A percentile compares a stretch with the other conserved stretches of the same genome.
Evolutionary conservation across 106 monocot species (phyloP).

Genomic region (Alisma plantagoaquatica): DNA sequence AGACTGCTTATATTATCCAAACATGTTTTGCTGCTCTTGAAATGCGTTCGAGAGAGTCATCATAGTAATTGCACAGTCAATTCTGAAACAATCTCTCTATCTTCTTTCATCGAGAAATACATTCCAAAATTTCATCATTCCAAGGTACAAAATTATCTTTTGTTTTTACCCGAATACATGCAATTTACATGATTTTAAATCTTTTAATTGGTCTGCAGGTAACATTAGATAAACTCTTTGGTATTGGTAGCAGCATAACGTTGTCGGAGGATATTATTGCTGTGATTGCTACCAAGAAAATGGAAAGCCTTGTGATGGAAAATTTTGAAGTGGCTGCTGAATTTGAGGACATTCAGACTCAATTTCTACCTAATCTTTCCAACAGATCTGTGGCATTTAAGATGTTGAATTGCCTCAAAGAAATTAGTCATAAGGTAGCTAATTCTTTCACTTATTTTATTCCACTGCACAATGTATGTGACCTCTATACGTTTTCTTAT

Average conservation of each 20-base stretch:
- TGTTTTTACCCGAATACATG: neutral
- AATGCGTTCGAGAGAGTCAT: conserved; percentile 39
- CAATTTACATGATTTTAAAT: too few species aligned
- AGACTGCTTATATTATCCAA: conserved; percentile 40
- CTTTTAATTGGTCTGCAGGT: conserved; percentile 33
- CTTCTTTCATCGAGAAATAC: conserved; percentile 27
- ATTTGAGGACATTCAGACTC: conserved; percentile 29
- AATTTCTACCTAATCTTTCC: conserved; percentile 8
- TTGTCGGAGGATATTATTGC: conserved; percentile 9
- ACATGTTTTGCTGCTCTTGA: conserved; percentile 40
- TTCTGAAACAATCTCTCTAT: conserved; percentile 19
- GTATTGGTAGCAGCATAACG: conserved; percentile 10
- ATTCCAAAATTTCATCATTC: conserved; percentile 28
- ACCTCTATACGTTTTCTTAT: too few species aligned
- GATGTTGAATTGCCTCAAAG: conserved; percentile 44
- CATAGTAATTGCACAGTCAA: conserved; percentile 24
- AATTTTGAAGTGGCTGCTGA: conserved; percentile 33
- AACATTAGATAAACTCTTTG: conserved; percentile 42
- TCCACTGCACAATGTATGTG: too few species aligned
- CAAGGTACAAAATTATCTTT: conserved; percentile 37
- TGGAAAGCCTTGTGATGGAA: conserved; percentile 32
- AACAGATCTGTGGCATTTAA: conserved; percentile 26
- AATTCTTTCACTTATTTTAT: too few species aligned
- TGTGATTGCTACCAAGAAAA: conserved; percentile 35
- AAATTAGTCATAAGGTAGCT: conserved; percentile 42